Evolutionary conservation across 2,329 filamentous ascomycete genomes (phyloP), one percentile per base, ranked within the genome.

Genomic region (Mycogone perniciosa): DNA sequence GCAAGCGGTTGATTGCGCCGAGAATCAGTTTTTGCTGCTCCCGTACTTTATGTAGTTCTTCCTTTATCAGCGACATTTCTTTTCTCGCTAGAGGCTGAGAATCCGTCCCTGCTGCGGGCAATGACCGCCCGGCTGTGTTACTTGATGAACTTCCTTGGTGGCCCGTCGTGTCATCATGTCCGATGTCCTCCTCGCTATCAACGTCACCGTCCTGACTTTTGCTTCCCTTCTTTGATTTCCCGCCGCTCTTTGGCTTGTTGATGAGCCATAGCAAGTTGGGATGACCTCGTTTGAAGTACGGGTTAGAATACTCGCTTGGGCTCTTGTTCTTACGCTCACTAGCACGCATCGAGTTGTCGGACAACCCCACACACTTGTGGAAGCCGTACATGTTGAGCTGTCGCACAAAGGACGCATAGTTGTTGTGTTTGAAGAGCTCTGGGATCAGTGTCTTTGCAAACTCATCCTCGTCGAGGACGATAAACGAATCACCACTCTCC

Each of bases 351-450:
- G 91, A 96, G 65, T 96, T 96, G 69, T 99, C 93, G 4, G 91
- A 96, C 13, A 99, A 77, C 4, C 88, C 88, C 4, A 93, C 88
- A 39, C 88, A 86, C 75, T 99, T 99, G 76, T 99, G 93, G 63
- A 99, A 99, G 55, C 95, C 91, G 67, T 96, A 96, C 76, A 96
- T 96, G 70, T 96, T 96, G 56, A 96, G 77, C 66, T 96, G 91
- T 34, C 91, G 85, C 50, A 96, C 91, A 65, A 96, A 96, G 57
- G 91, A 96, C 43, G 91, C 91, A 69, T 96, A 96, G 67, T 96
- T 96, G 77, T 92, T 96, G 73, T 99, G 93, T 70, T 99, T 99
- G 79, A 99, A 99, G 56, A 97, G 84, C 68, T 97, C 95, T 1
- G 93, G 93, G 27, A 99, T 88, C 60, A 99, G 86, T 35, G 88